Evolutionary conservation across 106 monocot genomes (phyloP).

Genomic region (Hemerocallis citrina): DNA sequence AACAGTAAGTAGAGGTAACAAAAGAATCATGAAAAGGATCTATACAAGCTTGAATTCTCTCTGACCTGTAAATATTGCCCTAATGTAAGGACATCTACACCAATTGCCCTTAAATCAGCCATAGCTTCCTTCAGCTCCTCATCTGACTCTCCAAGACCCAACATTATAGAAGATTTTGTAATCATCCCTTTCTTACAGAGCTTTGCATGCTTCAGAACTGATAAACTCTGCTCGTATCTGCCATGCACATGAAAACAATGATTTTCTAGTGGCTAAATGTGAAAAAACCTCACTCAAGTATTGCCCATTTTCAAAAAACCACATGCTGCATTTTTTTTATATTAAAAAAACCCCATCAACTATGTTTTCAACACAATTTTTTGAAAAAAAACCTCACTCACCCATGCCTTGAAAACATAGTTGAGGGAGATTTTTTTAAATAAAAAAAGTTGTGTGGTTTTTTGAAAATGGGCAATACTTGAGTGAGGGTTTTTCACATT

Average conservation of each 20-base stretch:
- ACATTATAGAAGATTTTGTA: slow-evolving; percentile 89
- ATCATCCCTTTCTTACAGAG: slow-evolving; percentile 71
- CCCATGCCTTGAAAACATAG: too few relatives aligned
- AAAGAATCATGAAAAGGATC: not conserved
- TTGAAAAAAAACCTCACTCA: too few relatives aligned
- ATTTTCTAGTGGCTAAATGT: too few relatives aligned
- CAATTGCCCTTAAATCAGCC: slow-evolving; percentile 75
- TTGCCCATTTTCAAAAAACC: too few relatives aligned
- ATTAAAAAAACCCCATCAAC: too few relatives aligned
- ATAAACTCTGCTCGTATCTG: slow-evolving; percentile 89
- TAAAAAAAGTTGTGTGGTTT: too few relatives aligned
- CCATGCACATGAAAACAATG: slow-evolving; percentile 1
- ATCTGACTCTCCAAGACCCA: slow-evolving; percentile 91
- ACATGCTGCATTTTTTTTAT: too few relatives aligned
- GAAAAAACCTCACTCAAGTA: too few relatives aligned
- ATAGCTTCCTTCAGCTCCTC: slow-evolving; percentile 82
- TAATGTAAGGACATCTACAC: slow-evolving; percentile 85
- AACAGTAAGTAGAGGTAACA: not conserved
- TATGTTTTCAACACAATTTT: too few relatives aligned
- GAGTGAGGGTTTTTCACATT: too few relatives aligned
- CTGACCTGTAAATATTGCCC: slow-evolving; percentile 94
- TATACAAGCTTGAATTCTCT: slow-evolving; percentile 1
- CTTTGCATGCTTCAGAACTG: slow-evolving; percentile 91
- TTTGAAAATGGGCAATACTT: too few relatives aligned
- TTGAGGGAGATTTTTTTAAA: too few relatives aligned